These are phyloP conservation scores for Catunica adiposa DNA, from an alignment of 2,329 filamentous ascomycete species.

Conservation along the genomic window DNA sequence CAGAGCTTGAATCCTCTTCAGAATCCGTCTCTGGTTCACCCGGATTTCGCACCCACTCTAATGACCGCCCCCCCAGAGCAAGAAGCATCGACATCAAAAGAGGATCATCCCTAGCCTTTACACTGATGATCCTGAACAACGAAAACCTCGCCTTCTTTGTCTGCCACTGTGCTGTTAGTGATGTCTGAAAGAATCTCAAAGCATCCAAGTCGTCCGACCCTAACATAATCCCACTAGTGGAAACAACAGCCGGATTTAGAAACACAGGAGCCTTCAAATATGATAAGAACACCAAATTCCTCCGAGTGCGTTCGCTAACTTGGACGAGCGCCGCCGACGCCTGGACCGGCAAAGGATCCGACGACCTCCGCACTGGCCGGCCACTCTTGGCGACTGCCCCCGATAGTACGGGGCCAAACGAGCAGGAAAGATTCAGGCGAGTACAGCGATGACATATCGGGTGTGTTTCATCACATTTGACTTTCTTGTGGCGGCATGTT, in stretches of 20 bases:
- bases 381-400: not conserved
- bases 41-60: not conserved
- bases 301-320: not conserved
- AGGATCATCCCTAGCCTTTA: not conserved
- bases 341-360: not conserved
- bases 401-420: not conserved
- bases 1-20: not conserved
- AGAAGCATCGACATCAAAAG: not conserved
- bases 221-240: not conserved
- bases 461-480: conserved; percentile 2
- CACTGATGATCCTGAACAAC: not conserved
- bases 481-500: conserved; percentile 3
- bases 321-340: too few relatives aligned
- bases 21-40: not conserved
- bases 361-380: not conserved
- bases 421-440: not conserved
- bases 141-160: conserved; percentile 1
- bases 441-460: conserved; percentile 3
- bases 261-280: not conserved
- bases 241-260: not conserved
- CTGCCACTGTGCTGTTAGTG: not conserved
- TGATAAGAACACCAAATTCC: not conserved
- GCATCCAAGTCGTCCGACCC: not conserved
- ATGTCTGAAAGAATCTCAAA: not conserved
- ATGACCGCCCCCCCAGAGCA: not conserved